These are phyloP conservation scores for Arthrobotrys megalospora DNA, from an alignment of 2,329 filamentous ascomycete genomes.

Conservation along the genomic window DNA sequence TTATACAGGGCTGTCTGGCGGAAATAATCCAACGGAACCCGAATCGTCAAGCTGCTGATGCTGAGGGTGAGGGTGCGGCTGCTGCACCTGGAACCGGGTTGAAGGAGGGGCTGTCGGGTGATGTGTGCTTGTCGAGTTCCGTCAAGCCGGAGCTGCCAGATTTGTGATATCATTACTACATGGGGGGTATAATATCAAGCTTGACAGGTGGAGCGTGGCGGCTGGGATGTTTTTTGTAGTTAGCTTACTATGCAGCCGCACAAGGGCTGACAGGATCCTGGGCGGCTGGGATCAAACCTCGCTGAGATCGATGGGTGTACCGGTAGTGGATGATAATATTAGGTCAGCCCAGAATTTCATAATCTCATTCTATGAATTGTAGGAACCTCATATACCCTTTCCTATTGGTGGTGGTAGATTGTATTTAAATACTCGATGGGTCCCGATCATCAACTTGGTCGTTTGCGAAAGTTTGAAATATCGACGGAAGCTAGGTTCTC, in stretches of 20 bases:
- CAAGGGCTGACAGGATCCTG: background rate
- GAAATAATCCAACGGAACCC: constrained; percentile 65
- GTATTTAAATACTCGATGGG: no score
- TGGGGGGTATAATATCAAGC: background rate
- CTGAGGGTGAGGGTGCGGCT: background rate
- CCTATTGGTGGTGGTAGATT: no score
- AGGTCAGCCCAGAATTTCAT: constrained; percentile 3
- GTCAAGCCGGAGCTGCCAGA: background rate
- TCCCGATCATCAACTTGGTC: no score
- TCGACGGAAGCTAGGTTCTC: no score
- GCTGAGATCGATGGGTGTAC: constrained; percentile 1
- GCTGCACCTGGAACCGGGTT: background rate
- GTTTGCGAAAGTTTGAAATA: no score
- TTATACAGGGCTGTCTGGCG: constrained; percentile 68
- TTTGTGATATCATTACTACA: background rate
- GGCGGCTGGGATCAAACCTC: background rate
- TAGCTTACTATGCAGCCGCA: constrained; percentile 19
- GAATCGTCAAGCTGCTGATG: background rate
- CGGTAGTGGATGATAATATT: background rate
- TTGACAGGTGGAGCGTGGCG: background rate
- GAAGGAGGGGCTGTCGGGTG: background rate
- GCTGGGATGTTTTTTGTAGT: background rate
- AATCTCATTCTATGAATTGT: background rate
- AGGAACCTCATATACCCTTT: background rate
- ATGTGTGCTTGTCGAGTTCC: background rate